These are phyloP conservation scores for Aspergillus neotritici DNA, from an alignment of 2,329 filamentous ascomycete species.

Conservation along the genomic window DNA sequence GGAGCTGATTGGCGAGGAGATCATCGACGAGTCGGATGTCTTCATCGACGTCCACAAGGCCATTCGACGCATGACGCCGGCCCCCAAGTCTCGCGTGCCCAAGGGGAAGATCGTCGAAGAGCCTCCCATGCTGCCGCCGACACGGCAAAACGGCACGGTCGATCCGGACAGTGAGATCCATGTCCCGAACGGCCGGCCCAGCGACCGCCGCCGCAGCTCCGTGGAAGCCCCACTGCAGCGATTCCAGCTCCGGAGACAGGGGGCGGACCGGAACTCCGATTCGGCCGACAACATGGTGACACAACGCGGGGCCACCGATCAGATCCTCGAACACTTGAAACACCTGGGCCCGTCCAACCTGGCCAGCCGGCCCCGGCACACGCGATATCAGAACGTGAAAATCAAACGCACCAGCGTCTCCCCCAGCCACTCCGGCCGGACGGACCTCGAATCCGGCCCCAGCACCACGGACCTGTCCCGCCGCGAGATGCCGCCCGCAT, in stretches of 20 bases:
- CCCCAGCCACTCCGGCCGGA: slow-evolving; percentile 31
- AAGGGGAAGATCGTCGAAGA: slow-evolving; percentile 51
- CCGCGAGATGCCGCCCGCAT: slow-evolving; percentile 29
- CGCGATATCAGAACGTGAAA: slow-evolving; percentile 58
- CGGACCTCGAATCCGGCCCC: slow-evolving; percentile 34
- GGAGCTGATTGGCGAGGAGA: slow-evolving; percentile 98
- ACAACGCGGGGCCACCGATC: slow-evolving; percentile 49
- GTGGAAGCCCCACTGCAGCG: slow-evolving; percentile 34
- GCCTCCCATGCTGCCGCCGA: slow-evolving; percentile 30
- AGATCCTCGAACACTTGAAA: slow-evolving; percentile 55
- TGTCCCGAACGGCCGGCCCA: slow-evolving; percentile 10
- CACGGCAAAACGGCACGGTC: slow-evolving; percentile 35
- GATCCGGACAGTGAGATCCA: slow-evolving; percentile 44
- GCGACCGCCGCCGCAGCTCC: slow-evolving; percentile 28
- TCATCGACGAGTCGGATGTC: slow-evolving; percentile 97
- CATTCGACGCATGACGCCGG: slow-evolving; percentile 79
- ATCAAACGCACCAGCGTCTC: slow-evolving; percentile 53
- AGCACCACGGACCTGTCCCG: slow-evolving; percentile 36
- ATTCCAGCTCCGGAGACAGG: slow-evolving; percentile 37
- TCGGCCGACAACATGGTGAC: slow-evolving; percentile 31
- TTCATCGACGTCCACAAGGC: slow-evolving; percentile 98
- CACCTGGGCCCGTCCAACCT: slow-evolving; percentile 61
- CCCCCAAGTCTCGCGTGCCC: slow-evolving; percentile 68
- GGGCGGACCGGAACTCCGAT: slow-evolving; percentile 23
- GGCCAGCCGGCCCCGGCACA: slow-evolving; percentile 55